Percentiles rank a stretch among this genome's conserved stretches.
phyloP scores from a whole-genome alignment of 768 basidiomycete species.

The Termitomyces sp. region DNA sequence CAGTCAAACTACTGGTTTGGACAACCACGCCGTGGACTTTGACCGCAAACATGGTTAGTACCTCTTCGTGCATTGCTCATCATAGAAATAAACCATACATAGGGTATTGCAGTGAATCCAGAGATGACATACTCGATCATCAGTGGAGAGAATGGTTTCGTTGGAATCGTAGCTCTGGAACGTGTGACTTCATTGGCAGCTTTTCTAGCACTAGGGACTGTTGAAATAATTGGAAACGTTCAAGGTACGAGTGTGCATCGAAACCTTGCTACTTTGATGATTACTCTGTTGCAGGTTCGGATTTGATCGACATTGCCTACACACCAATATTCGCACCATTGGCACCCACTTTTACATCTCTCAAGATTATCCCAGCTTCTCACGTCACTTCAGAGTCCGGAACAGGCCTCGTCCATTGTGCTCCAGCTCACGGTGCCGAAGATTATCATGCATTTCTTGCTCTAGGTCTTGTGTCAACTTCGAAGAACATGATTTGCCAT shows the following conservation, averaged over 20 bases:
- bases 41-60: slow-evolving; percentile 86
- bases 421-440: slow-evolving; percentile 91
- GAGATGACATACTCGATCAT: slow-evolving; percentile 67
- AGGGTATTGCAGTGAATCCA: slow-evolving; percentile 88
- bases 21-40: slow-evolving; percentile 98
- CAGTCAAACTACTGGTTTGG: slow-evolving; percentile 76
- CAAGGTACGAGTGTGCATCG: slow-evolving; percentile 27
- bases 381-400: slow-evolving; percentile 89
- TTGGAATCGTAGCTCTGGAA: slow-evolving; percentile 51
- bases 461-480: slow-evolving; percentile 44
- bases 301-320: slow-evolving; percentile 62
- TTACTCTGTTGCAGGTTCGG: slow-evolving; percentile 35
- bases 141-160: slow-evolving; percentile 17
- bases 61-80: background rate
- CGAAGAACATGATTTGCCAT: slow-evolving; percentile 66
- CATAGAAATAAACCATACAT: slow-evolving; percentile 4
- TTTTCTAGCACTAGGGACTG: slow-evolving; percentile 27
- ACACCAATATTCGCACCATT: slow-evolving; percentile 52
- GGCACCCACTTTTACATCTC: slow-evolving; percentile 24
- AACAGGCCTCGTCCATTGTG: slow-evolving; percentile 93
- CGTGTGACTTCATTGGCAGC: slow-evolving; percentile 38
- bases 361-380: slow-evolving; percentile 59
- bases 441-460: slow-evolving; percentile 80
- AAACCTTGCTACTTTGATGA: background rate
- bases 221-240: slow-evolving; percentile 34